Evolutionary conservation across 768 basidiomycete genomes (phyloP), one percentile per base, ranked within the genome.

Genomic region (Megacollybia marginata): DNA sequence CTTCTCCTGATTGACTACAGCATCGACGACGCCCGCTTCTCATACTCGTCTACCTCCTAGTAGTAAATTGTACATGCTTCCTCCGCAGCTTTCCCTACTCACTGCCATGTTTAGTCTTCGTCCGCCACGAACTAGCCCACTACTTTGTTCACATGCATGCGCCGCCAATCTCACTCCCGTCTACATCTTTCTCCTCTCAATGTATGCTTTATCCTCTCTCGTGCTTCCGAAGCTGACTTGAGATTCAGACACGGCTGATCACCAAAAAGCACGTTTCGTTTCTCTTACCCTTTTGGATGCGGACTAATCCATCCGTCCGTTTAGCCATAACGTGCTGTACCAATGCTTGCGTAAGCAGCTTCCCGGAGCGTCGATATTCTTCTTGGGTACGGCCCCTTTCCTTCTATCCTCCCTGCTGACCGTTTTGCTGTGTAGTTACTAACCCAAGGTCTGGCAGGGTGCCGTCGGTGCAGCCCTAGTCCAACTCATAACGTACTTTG

Each of bases 101-200:
- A 15, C 19, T 6, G 46, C 7, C 2, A 4, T 68, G 52, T 44
- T 13, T 55, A 82, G 81, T 76, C 55, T 83, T 78, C 64, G 79
- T 87, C 48, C 71, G 75, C 32, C 67, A 65, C 16, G 83, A 85
- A 56, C 76, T 83, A 70, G 50, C 68, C 57, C 66, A 77, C n/a
- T n/a, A n/a, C 52, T 87, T 79, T 63, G 60, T 80, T 23, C 65
- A 74, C 40, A 68, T 82, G 58, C 74, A 69, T 73, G 47, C n/a
- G n/a, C n/a, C n/a, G 71, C 79, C 1, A 62, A 69, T 31, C 82
- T 44, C 85, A 87, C 61, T 87, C 86, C 69, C 75, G 75, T 78
- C 62, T 85, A 80, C 61, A 56, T 83, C 51, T 85, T 86, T 65
- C 70, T 85, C n/a, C n/a, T n/a, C 23, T 65, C 83, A 46, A 69